Evolutionary conservation across 2,329 filamentous ascomycete genomes (phyloP).

Genomic region (Lasiodiplodia theobromae): DNA sequence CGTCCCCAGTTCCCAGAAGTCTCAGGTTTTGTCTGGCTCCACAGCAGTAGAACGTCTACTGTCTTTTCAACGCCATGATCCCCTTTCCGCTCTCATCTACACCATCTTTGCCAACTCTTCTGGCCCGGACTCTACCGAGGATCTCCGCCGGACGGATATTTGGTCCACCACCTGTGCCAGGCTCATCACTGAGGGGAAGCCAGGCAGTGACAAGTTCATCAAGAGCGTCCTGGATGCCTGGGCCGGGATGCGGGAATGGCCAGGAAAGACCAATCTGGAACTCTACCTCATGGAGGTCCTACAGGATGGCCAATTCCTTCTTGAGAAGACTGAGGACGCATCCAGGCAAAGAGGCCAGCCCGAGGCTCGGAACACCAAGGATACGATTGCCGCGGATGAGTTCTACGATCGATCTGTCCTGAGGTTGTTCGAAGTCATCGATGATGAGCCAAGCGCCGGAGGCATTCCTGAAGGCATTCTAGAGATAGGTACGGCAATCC

Average conservation of each 20-base stretch:
- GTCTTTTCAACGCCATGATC: constrained; percentile 88
- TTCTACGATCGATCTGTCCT: constrained; percentile 86
- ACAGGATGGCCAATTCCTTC: constrained; percentile 87
- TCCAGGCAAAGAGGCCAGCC: constrained; percentile 70
- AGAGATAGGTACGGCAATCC: constrained; percentile 82
- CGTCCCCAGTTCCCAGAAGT: constrained; percentile 56
- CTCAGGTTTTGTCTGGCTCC: constrained; percentile 56
- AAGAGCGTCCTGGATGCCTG: constrained; percentile 87
- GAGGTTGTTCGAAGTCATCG: constrained; percentile 83
- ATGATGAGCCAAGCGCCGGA: constrained; percentile 77
- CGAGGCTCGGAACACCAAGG: constrained; percentile 76
- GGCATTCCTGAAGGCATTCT: constrained; percentile 87
- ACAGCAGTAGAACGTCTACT: constrained; percentile 82
- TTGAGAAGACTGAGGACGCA: constrained; percentile 82
- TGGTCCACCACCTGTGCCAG: constrained; percentile 90
- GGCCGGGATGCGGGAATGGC: constrained; percentile 87
- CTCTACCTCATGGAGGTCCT: constrained; percentile 95
- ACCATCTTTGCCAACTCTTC: constrained; percentile 89
- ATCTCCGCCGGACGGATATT: constrained; percentile 78
- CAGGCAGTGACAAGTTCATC: constrained; percentile 79
- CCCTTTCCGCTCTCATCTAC: constrained; percentile 83
- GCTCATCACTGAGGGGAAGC: constrained; percentile 78
- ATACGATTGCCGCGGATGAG: constrained; percentile 81
- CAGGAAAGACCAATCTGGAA: constrained; percentile 86
- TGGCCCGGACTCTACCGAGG: constrained; percentile 81